Evolutionary conservation across 176 grass and related monocot species (phyloP), one percentile per base, ranked within the genome.

Genomic region (Carex littledalei): DNA sequence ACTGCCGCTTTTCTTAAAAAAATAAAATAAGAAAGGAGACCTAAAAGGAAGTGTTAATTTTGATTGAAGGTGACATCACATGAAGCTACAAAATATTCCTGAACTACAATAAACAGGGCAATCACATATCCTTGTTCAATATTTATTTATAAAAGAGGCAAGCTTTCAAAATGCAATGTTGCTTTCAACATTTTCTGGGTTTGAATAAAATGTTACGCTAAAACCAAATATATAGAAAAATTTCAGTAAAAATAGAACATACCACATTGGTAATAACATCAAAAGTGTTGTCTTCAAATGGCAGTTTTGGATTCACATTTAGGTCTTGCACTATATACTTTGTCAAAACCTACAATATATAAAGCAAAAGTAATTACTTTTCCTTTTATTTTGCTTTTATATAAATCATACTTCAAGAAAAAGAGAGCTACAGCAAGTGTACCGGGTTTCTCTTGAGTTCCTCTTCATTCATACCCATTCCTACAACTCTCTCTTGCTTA

Each of bases 241-340:
- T 0, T 3, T 59, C 45, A 65, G 24, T 61, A 24, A 17, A 83
- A 84, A 26, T 14, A 53, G 31, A 78, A 62, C 39, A 34, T 94
- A 98, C 95, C 95, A 98, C 95, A 50, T 98, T 98, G 32, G 95
- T 98, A 79, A 98, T 93, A 63, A 94, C 91, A 85, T 98, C 91
- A 15, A 98, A 94, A 50, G 78, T 91, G 84, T 90, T 90, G 66
- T 98, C 91, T 16, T 94, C 91, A 7, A 94, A 98, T 79, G 91
- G 92, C 91, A 98, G 91, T 63, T 93, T 93, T 0, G 92, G 75
- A 78, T 94, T 94, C 79, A 91, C 58, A 85, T 98, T 98, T 64
- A 98, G 88, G 55, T 98, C 95, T 94, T 94, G 95, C 78, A 98
- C 89, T 82, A 93, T 84, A 86, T 98, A 94, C n/a, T 93, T 85